Base-by-base conservation (phyloP, 108 stramenopile genomes). In the Skeletonema tropicum region DNA sequence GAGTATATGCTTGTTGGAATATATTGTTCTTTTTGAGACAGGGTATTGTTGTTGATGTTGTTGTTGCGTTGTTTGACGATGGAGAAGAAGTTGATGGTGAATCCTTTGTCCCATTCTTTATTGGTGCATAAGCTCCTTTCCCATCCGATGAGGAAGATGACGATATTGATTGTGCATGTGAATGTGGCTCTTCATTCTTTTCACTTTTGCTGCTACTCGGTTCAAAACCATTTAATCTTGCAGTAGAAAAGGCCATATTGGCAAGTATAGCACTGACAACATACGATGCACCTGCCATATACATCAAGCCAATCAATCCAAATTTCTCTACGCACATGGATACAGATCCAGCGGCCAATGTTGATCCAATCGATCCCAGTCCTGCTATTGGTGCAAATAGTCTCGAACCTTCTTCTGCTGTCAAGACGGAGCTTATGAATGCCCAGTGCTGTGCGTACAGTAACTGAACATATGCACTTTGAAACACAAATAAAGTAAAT, bases 371-470 rank as follows among this genome's bases (percentile, higher is more conserved):
- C 14, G 86, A 87, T 38, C 76, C 81, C 10, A 93, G 42, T 52
- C 94, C 94, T 17, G 92, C 91, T 55, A 95, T 86, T 29, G 77
- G 68, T 9, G 94, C 84, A 70, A 95, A 93, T 77, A 88, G 89
- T 67, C 67, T 71, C 14, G 85, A 69, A 17, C 90, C 94, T 78
- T 95, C 92, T 12, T 84, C 76, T 0, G 90, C 81, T 12, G 91
- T 89, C 64, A 91, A 77, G 32, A 95, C 88, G 10, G 81, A 82
- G 30, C 89, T 85, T 15, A 95, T 69, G 66, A 93, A 95, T 12
- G 86, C 86, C 94, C 94, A 95, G 69, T 95, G 92, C 31, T 95
- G 94, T 26, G 86, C 83, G 64, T 95, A 90, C 5, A 95, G 57
- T 41, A 95, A 61, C 58, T 91, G 90, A 10, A 88, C 91, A 69